Evolutionary conservation across 2,329 filamentous ascomycete genomes (phyloP).

Genomic region (Colletotrichum zoysiae): DNA sequence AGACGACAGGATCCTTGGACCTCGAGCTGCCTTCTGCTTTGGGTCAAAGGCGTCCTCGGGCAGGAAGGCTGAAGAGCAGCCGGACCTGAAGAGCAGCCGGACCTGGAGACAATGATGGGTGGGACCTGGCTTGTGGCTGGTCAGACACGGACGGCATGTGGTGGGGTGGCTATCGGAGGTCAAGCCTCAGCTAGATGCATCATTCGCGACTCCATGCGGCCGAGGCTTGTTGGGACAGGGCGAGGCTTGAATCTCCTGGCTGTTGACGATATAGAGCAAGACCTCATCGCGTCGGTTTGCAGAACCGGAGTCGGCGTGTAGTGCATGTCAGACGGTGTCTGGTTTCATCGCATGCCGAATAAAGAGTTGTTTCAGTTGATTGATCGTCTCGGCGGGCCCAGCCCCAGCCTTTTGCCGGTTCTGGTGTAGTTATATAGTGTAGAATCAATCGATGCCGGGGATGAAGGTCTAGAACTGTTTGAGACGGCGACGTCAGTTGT

Average conservation of each 20-base stretch:
- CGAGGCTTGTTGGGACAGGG: not conserved
- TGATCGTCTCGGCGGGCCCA: not conserved
- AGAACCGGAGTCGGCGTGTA: not conserved
- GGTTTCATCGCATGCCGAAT: slow-evolving; percentile 31
- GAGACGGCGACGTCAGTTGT: not conserved
- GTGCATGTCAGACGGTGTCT: slow-evolving; percentile 13
- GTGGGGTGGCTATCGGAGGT: not conserved
- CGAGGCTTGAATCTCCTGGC: not conserved
- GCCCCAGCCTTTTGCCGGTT: not conserved
- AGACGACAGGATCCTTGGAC: not conserved
- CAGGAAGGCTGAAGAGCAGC: not conserved
- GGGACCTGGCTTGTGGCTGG: not conserved
- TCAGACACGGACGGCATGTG: not conserved
- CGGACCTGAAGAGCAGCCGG: not conserved
- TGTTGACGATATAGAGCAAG: not conserved
- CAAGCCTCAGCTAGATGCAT: not conserved
- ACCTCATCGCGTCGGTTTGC: not conserved
- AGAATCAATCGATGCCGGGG: not conserved
- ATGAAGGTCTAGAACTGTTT: not conserved
- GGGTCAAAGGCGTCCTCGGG: not conserved
- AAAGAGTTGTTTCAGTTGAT: slow-evolving; percentile 25
- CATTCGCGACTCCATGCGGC: not conserved
- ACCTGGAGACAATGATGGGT: not conserved
- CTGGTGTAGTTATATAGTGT: not conserved
- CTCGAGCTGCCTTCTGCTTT: not conserved